Conservation (phyloP, 1,284 basidiomycete species). For the Malassezia nana region DNA sequence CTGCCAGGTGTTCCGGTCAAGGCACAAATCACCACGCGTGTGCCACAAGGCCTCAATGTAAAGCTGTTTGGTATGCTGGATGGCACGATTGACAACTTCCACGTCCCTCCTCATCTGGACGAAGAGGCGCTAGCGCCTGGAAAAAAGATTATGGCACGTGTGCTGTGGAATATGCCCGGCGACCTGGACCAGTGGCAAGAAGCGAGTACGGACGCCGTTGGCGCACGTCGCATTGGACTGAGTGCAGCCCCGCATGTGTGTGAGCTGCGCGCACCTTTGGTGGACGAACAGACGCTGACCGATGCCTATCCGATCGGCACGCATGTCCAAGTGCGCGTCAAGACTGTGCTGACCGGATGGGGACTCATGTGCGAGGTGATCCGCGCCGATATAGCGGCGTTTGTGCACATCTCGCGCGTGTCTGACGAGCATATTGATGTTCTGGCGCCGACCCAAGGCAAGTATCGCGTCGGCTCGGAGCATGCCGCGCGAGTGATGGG, state of each 20-base stretch:
- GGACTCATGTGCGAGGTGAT: constrained; percentile 33
- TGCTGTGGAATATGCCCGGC: constrained; percentile 58
- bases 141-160: constrained; percentile 62
- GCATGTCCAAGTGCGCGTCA: constrained; percentile 27
- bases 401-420: constrained; percentile 66
- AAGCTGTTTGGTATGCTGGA: constrained; percentile 89
- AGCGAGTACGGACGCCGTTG: constrained; percentile 20
- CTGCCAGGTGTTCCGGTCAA: constrained; percentile 80
- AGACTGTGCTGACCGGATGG: constrained; percentile 35
- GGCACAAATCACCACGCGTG: constrained; percentile 69
- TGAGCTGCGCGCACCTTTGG: constrained; percentile 24
- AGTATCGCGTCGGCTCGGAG: constrained; percentile 30
- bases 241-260: constrained; percentile 35
- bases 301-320: constrained; percentile 37
- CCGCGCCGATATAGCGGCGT: constrained; percentile 26
- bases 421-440: constrained; percentile 79
- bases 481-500: constrained; percentile 85
- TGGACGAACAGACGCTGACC: constrained; percentile 22
- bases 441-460: constrained; percentile 54
- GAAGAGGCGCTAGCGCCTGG: constrained; percentile 22
- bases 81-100: constrained; percentile 75
- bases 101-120: constrained; percentile 54
- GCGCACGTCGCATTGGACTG: constrained; percentile 38
- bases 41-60: constrained; percentile 70
- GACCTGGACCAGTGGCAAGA: constrained; percentile 12